A percentile compares a stretch with the other conserved stretches of the same genome.
These are phyloP conservation scores for Coemansia sp. DNA, from an alignment of 192 early-diverging fungal genomes.

Conservation along the genomic window DNA sequence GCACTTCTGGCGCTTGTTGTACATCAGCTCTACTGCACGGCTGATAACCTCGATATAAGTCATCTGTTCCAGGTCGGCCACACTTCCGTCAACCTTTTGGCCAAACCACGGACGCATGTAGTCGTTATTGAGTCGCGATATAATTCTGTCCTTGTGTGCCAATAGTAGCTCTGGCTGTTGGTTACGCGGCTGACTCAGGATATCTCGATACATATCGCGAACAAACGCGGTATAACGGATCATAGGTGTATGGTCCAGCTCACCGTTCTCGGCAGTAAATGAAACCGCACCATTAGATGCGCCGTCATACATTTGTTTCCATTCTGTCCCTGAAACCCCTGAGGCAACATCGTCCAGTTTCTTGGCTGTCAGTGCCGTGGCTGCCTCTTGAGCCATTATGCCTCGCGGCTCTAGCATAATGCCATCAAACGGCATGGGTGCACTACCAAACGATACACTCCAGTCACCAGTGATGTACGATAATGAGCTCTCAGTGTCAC, in stretches of 20 bases:
- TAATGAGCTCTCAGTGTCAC: slow-evolving; percentile 77
- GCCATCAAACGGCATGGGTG: slow-evolving; percentile 96
- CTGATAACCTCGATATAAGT: slow-evolving; percentile 85
- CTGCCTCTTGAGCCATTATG: slow-evolving; percentile 88
- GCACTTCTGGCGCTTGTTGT: slow-evolving; percentile 68
- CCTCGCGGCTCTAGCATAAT: slow-evolving; percentile 88
- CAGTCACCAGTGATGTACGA: slow-evolving; percentile 95
- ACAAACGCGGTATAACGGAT: slow-evolving; percentile 77
- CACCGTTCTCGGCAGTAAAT: slow-evolving; percentile 84
- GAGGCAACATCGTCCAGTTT: slow-evolving; percentile 80
- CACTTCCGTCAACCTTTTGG: slow-evolving; percentile 69
- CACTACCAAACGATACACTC: slow-evolving; percentile 71
- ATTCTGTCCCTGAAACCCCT: slow-evolving; percentile 74
- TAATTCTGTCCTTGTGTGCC: slow-evolving; percentile 74
- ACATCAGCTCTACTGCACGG: slow-evolving; percentile 82
- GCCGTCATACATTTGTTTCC: slow-evolving; percentile 81
- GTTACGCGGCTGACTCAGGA: slow-evolving; percentile 81
- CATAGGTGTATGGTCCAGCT: slow-evolving; percentile 89
- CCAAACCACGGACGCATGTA: slow-evolving; percentile 92
- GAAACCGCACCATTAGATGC: slow-evolving; percentile 79
- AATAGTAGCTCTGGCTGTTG: slow-evolving; percentile 71
- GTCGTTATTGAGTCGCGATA: slow-evolving; percentile 69
- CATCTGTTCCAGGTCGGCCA: slow-evolving; percentile 87
- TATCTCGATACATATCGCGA: slow-evolving; percentile 78
- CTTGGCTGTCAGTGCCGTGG: slow-evolving; percentile 75